Percentiles rank a stretch among this genome's conserved stretches.
phyloP scores from a whole-genome alignment of 2,329 filamentous ascomycete species.

The Calonectria multiphialidica region DNA sequence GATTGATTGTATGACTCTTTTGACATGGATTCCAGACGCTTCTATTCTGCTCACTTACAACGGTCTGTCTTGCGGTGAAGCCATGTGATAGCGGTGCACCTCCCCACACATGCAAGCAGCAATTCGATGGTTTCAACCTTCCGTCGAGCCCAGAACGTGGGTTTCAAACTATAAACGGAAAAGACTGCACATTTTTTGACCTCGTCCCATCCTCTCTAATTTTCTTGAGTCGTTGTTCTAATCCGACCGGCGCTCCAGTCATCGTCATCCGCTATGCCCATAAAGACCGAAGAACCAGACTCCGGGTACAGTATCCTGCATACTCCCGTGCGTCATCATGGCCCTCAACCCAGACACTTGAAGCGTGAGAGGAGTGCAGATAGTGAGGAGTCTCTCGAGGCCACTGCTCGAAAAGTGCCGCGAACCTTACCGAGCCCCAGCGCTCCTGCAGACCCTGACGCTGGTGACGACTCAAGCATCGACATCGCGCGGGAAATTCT shows the following conservation, averaged over 20 bases:
- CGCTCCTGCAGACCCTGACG: background rate
- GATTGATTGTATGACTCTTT: background rate
- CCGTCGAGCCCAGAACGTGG: too few species aligned
- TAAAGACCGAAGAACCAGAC: background rate
- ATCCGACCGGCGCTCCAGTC: background rate
- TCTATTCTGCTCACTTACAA: background rate
- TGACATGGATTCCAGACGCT: background rate
- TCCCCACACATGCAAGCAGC: too few species aligned
- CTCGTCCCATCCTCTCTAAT: background rate
- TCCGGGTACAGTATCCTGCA: background rate
- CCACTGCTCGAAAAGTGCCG: background rate
- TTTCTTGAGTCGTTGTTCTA: background rate
- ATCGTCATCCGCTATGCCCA: background rate
- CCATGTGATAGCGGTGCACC: background rate
- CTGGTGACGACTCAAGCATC: background rate
- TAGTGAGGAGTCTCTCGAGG: background rate
- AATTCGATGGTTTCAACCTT: too few species aligned
- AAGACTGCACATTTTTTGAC: too few species aligned
- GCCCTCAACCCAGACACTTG: background rate
- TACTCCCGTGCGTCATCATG: background rate
- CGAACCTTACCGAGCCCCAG: background rate
- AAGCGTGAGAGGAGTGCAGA: background rate
- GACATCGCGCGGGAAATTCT: background rate
- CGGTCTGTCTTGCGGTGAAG: background rate
- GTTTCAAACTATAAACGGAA: too few species aligned